A percentile compares a stretch with the other conserved stretches of the same genome.
These are phyloP conservation scores for Apocynum venetum DNA, from an alignment of 257 asterid species.

Conservation along the genomic window DNA sequence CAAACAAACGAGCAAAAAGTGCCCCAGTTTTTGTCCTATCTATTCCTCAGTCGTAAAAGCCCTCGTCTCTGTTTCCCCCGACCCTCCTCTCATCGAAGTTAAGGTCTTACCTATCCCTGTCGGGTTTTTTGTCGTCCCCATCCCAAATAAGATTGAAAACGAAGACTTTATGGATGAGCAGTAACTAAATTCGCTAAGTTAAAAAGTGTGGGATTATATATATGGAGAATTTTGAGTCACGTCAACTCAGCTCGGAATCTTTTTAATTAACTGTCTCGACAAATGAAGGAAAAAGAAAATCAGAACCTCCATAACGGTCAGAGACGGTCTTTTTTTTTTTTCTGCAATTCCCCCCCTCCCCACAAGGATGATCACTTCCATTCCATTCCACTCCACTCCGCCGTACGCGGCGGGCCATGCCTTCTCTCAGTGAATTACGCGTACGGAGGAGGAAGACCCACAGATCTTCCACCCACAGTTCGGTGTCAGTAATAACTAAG, in stretches of 20 bases:
- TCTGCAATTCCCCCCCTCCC: neutral
- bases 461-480: neutral
- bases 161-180: too few species aligned
- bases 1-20: too few species aligned
- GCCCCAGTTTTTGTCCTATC: too few species aligned
- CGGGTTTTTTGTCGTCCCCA: too few species aligned
- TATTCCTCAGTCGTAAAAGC: too few species aligned
- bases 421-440: too few species aligned
- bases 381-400: neutral
- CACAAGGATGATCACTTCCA: neutral
- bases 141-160: too few species aligned
- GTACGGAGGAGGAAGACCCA: conserved; percentile 5
- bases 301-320: conserved; percentile 11
- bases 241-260: neutral
- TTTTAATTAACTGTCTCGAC: neutral
- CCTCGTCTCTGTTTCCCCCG: too few species aligned
- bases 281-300: neutral
- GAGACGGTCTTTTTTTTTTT: neutral
- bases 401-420: conserved; percentile 6
- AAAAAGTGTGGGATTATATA: neutral
- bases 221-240: neutral
- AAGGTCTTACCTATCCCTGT: too few species aligned
- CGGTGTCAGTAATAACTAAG: neutral
- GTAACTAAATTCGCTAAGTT: too few species aligned
- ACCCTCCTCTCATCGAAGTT: too few species aligned